Evolutionary conservation across 805 yeast species (phyloP), one percentile per base, ranked within the genome.

Genomic region (Ogataea dorogensis): DNA sequence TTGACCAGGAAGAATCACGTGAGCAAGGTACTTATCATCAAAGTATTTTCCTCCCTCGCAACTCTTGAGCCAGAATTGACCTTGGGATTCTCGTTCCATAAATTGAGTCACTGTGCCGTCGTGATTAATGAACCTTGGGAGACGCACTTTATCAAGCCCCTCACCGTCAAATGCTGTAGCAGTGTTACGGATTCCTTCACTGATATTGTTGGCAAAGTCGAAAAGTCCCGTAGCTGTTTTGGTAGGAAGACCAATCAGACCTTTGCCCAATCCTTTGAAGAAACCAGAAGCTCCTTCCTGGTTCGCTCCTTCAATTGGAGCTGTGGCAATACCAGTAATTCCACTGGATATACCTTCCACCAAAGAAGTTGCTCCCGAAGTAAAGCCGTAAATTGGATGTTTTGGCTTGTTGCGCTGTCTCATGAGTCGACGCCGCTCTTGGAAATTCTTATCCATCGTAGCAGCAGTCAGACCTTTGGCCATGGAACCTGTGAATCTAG

Each of bases 191-290:
- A 94, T 88, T 17, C 98, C 98, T 56, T 89, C 97, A 63, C 95
- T 81, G 23, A 93, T 80, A 59, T 86, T 91, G 36, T 85, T 83
- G 1, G 98, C 96, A 44, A 94, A 68, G 56, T 93, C 99, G 47
- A 93, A 81, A 16, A 93, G 58, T 9, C 99, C 99, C 49, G 91
- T 88, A 0, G 96, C 96, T 0, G 98, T 86, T 65, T 93, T 93
- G 0, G 98, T 89, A 0, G 99, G 98, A 19, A 94, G 64, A 0
- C 98, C 98, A 38, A 93, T 77, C n/a, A 94, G 54, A 9, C 98
- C 99, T 52, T 81, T 85, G 4, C 98, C 98, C 3, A 93, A 55
- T 1, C 99, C 99, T 55, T 81, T 86, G 64, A 93, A 77, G 58
- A 93, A 91, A 0, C 98, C 99, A 3, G 79, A 67, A 0, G 98